Evolutionary conservation across 495 filamentous ascomycete genomes (phyloP).

Genomic region (Xylaria grammica): DNA sequence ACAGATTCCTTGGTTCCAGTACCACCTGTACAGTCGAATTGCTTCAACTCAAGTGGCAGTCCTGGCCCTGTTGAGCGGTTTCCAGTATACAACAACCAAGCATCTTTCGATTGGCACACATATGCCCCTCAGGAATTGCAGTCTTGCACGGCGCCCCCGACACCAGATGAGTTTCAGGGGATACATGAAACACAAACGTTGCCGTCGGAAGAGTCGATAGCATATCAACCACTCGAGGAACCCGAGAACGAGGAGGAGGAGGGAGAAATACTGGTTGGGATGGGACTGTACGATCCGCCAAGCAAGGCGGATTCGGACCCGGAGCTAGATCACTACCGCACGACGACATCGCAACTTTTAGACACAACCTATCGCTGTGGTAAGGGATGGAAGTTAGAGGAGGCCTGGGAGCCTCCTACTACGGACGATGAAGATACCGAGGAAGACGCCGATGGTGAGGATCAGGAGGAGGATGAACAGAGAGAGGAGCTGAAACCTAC

Average conservation of each 20-base stretch:
- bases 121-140: conserved; percentile 45
- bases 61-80: conserved; percentile 24
- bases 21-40: conserved; percentile 24
- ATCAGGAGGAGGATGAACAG: conserved; percentile 38
- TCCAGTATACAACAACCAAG: conserved; percentile 28
- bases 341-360: conserved; percentile 55
- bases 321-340: conserved; percentile 49
- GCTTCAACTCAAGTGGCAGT: conserved; percentile 20
- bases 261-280: conserved; percentile 77
- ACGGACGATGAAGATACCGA: conserved; percentile 64
- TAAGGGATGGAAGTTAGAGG: conserved; percentile 82
- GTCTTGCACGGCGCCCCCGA: conserved; percentile 59
- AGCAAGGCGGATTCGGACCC: conserved; percentile 50
- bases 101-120: conserved; percentile 46
- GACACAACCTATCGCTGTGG: conserved; percentile 54
- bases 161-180: conserved; percentile 63
- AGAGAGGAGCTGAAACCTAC: conserved; percentile 30
- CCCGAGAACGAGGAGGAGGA: conserved; percentile 49
- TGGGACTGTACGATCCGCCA: conserved; percentile 81
- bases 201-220: conserved; percentile 49
- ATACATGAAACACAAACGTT: conserved; percentile 52
- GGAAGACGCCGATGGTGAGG: conserved; percentile 52
- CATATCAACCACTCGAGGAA: conserved; percentile 51
- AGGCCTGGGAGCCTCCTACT: conserved; percentile 76
- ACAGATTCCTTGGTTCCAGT: conserved; percentile 30